Base-by-base conservation (phyloP, 352 stramenopile species). In the Pythium monospermum region DNA sequence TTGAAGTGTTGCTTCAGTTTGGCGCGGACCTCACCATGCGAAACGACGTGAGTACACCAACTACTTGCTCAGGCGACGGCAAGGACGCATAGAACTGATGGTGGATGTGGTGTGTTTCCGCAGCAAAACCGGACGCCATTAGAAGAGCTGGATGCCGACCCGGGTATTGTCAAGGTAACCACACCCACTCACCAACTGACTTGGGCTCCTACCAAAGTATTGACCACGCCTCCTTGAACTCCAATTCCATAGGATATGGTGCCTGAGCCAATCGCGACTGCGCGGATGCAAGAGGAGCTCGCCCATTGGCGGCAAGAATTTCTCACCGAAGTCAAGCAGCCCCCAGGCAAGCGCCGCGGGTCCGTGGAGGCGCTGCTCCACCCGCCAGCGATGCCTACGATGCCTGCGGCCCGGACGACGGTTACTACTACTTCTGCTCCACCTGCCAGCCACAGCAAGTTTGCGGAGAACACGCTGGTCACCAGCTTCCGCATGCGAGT, bases 51-150 rank as follows among this genome's bases (percentile, higher is more conserved):
- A 40, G 61, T 58, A 36, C 19, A n/a, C n/a, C n/a, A n/a, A n/a
- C n/a, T n/a, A n/a, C n/a, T n/a, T n/a, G n/a, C n/a, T n/a, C n/a
- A n/a, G n/a, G n/a, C n/a, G n/a, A n/a, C n/a, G n/a, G n/a, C n/a
- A n/a, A n/a, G n/a, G n/a, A n/a, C n/a, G n/a, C n/a, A n/a, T n/a
- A n/a, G n/a, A n/a, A n/a, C n/a, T n/a, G n/a, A n/a, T n/a, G n/a
- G n/a, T n/a, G n/a, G n/a, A n/a, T n/a, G n/a, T n/a, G n/a, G n/a
- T n/a, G n/a, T n/a, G n/a, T n/a, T n/a, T n/a, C n/a, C 39, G 2
- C 18, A 87, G 77, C 71, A 85, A 77, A 85, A 82, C 22, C 76
- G 65, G 5, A 89, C 75, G 21, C 73, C 78, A 5, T 54, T 89
- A 0, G 75, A 87, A 48, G 78, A 85, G 41, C 59, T 87, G 11